Base-by-base conservation (phyloP, 768 basidiomycete genomes). In the Lactifluus volemus region DNA sequence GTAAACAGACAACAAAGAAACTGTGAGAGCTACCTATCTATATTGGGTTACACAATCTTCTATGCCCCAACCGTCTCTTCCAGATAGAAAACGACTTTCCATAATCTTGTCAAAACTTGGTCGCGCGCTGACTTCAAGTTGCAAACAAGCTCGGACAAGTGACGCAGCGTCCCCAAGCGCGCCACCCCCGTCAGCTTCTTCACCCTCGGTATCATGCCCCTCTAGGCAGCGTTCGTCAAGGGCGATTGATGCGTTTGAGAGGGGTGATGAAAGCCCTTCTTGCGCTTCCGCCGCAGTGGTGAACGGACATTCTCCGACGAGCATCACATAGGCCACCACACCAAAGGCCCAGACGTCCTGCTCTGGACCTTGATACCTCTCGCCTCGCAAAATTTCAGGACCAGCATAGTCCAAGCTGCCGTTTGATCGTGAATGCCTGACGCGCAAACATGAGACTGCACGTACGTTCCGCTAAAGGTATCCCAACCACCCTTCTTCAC, bases 311-410 rank as follows among this genome's bases (percentile, higher is more conserved):
- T 96, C 92, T 6, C 92, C 92, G 21, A 88, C 82, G 17, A 98
- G 81, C 63, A 99, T 82, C 58, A 99, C 96, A 72, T 94, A 99
- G 12, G 87, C 93, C 21, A 99, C 92, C 25, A 98, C 94, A 14
- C 96, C 96, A 62, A 96, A 90, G 0, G 96, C 96, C 95, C 96
- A 99, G 3, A 98, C 89, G 67, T 99, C 96, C 73, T 98, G 95
- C 70, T 96, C 93, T 70, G 94, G 95, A 39, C 96, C 97, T 65
- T 89, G 81, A 72, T 99, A 99, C 53, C 90, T 83, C 70, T 97
- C 93, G 3, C 96, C 96, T 17, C 92, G 85, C 34, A 99, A 75
- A 59, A 99, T 98, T 73, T 99, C 96, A 42, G 96, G 97, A 9
- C 90, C 92, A 15, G 96, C 96, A 70, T 98, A 98, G 72, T 96